Percentiles rank a stretch among this genome's conserved stretches.
Conservation (phyloP, 2,329 filamentous ascomycete species). For the Fusarium papillatum region DNA sequence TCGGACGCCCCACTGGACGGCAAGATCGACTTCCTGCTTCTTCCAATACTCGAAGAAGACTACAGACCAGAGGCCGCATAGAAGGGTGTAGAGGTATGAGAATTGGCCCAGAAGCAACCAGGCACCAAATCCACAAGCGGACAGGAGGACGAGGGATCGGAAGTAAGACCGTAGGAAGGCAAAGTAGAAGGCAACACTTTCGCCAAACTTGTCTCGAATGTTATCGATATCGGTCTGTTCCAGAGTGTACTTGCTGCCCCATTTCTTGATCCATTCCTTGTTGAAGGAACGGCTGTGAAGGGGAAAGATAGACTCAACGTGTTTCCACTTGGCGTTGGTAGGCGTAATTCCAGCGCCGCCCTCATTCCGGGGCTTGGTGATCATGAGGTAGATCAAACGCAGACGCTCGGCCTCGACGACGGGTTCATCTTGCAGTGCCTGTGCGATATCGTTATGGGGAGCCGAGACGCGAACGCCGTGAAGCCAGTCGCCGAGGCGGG, state of each 20-base stretch:
- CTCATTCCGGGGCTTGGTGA: slow-evolving; percentile 79
- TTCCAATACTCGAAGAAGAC: slow-evolving; percentile 98
- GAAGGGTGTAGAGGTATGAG: slow-evolving; percentile 83
- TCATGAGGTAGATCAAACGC: slow-evolving; percentile 88
- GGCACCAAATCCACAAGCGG: slow-evolving; percentile 79
- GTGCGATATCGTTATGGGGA: slow-evolving; percentile 79
- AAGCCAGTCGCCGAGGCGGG: slow-evolving; percentile 93
- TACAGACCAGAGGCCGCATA: slow-evolving; percentile 88
- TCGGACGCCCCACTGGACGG: slow-evolving; percentile 89
- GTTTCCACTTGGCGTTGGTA: slow-evolving; percentile 77
- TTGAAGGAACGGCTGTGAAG: slow-evolving; percentile 85
- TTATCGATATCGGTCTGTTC: slow-evolving; percentile 76
- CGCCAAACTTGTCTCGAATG: slow-evolving; percentile 83
- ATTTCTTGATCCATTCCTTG: slow-evolving; percentile 79
- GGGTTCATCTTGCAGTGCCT: slow-evolving; percentile 79
- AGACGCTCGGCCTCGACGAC: slow-evolving; percentile 91
- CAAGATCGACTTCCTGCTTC: slow-evolving; percentile 88
- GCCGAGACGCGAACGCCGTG: slow-evolving; percentile 86
- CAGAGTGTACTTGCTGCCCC: slow-evolving; percentile 79
- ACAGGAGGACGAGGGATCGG: slow-evolving; percentile 85
- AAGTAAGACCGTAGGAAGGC: slow-evolving; percentile 95
- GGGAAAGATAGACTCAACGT: slow-evolving; percentile 81
- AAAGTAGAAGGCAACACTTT: slow-evolving; percentile 94
- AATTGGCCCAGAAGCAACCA: slow-evolving; percentile 91
- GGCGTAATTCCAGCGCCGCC: slow-evolving; percentile 86